These are phyloP conservation scores for Inosperma sp. DNA, from an alignment of 768 basidiomycete genomes.

Conservation along the genomic window DNA sequence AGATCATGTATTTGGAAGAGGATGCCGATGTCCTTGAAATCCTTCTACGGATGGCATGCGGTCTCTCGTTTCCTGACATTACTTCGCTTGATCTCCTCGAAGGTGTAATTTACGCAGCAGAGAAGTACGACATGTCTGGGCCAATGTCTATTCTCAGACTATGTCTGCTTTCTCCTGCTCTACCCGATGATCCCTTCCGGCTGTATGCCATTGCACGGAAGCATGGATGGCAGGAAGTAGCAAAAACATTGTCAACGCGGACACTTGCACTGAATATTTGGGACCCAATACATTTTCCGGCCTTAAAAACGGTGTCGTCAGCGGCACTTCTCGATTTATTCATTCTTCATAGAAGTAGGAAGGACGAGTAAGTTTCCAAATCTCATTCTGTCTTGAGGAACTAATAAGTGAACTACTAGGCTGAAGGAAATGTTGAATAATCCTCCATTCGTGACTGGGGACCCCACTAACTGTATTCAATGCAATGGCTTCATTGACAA, in stretches of 20 bases:
- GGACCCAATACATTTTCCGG: slow-evolving; percentile 39
- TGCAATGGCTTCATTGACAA: slow-evolving; percentile 50
- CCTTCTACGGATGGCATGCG: slow-evolving; percentile 58
- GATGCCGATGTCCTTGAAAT: slow-evolving; percentile 50
- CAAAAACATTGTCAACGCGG: slow-evolving; percentile 47
- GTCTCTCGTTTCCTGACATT: slow-evolving; percentile 47
- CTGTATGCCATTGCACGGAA: slow-evolving; percentile 53
- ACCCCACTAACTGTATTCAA: slow-evolving; percentile 45
- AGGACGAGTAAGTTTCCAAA: slow-evolving; percentile 35
- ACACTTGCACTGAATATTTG: slow-evolving; percentile 54
- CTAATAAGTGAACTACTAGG: slow-evolving; percentile 14
- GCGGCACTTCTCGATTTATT: slow-evolving; percentile 51
- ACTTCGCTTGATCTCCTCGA: slow-evolving; percentile 53
- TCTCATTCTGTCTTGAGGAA: neutral
- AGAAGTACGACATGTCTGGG: slow-evolving; percentile 70
- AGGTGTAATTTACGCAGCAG: slow-evolving; percentile 53
- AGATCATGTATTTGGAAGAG: slow-evolving; percentile 54
- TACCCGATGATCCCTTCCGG: slow-evolving; percentile 47
- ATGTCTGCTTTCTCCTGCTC: slow-evolving; percentile 47
- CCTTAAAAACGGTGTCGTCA: slow-evolving; percentile 45
- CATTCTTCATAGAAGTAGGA: slow-evolving; percentile 49
- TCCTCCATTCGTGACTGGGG: slow-evolving; percentile 51
- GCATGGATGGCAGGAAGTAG: slow-evolving; percentile 56
- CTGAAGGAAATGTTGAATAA: slow-evolving; percentile 47
- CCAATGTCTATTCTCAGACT: slow-evolving; percentile 57